A percentile compares a stretch with the other conserved stretches of the same genome.
phyloP scores from a whole-genome alignment of 1,284 basidiomycete species.

The Xerocomus nothofagi region DNA sequence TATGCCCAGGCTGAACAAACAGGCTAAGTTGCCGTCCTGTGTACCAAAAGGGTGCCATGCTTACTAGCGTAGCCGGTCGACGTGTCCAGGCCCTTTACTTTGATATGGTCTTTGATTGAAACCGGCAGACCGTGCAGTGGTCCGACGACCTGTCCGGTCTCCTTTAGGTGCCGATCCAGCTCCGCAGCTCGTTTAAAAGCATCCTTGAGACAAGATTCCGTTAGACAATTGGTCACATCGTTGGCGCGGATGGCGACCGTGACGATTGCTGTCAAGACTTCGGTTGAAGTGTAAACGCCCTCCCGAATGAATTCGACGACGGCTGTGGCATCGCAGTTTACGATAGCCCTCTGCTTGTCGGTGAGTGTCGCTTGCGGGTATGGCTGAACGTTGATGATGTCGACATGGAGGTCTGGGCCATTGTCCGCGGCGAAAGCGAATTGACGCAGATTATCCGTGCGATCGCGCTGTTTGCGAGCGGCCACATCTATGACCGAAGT shows the following conservation, averaged over 20 bases:
- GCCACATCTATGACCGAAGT: constrained; percentile 16
- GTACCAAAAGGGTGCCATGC: background rate
- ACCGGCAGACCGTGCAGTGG: constrained; percentile 63
- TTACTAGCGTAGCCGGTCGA: constrained; percentile 48
- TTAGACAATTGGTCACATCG: constrained; percentile 50
- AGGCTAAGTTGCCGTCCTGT: background rate
- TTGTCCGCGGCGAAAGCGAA: background rate
- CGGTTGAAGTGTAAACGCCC: constrained; percentile 25
- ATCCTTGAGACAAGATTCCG: constrained; percentile 55
- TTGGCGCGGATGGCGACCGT: constrained; percentile 32
- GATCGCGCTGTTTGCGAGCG: constrained; percentile 28
- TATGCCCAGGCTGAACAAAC: constrained; percentile 44
- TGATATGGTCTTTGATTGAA: constrained; percentile 55
- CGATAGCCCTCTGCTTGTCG: constrained; percentile 27
- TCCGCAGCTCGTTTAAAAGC: constrained; percentile 51
- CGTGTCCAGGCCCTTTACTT: constrained; percentile 48
- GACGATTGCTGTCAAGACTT: constrained; percentile 30
- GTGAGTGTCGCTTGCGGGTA: constrained; percentile 31
- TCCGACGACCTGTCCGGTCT: constrained; percentile 51
- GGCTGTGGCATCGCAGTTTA: constrained; percentile 32
- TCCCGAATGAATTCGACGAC: constrained; percentile 24
- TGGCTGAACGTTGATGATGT: constrained; percentile 23
- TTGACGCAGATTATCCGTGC: constrained; percentile 17
- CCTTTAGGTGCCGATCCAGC: constrained; percentile 48
- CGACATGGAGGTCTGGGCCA: constrained; percentile 1